Evolutionary conservation across 352 stramenopile genomes (phyloP), one percentile per base, ranked within the genome.

Genomic region (Globisporangium solare): DNA sequence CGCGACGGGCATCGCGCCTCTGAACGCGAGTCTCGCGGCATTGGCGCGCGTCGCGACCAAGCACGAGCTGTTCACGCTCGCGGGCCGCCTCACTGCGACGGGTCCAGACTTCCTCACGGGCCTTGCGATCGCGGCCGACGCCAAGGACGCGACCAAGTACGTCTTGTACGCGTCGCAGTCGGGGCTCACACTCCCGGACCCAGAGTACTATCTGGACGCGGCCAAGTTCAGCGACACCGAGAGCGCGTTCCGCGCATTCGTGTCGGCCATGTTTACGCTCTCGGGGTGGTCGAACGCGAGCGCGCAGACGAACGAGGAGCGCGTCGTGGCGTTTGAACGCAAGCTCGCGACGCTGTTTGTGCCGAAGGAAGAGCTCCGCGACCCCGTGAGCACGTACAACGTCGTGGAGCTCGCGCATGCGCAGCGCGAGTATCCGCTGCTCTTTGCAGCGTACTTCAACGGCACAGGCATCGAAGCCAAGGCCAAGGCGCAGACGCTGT

Each of bases 191-290:
- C 66, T 98, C 12, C 92, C 92, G 0, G 88, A 97, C 63, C 78
- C 73, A 3, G 70, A 96, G 63, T 98, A 98, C 58, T 98, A 98
- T 64, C 76, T 97, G 48, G 87, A 98, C 58, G 61, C 76, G 2
- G 73, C 69, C 18, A 74, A 95, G 49, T 97, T 96, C 57, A 63
- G 83, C 31, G 71, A 83, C 10, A 66, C 97, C 20, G 72, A 74
- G 12, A 64, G 68, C 17, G 72, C 73, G 11, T 97, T 96, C 45
- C 73, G 84, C 45, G 75, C 75, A 37, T 91, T 89, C 54, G 68
- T 98, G 27, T 65, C 77, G 12, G 61, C 76, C 18, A 63, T 98
- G 52, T 83, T 97, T 21, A 67, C 67, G 12, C 61, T 98, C 4
- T 61, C 61, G 17, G 88, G 57, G 32, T 86, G 64, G 46, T 72